Evolutionary conservation across 768 basidiomycete genomes (phyloP).

Genomic region (Lentinus brumalis): DNA sequence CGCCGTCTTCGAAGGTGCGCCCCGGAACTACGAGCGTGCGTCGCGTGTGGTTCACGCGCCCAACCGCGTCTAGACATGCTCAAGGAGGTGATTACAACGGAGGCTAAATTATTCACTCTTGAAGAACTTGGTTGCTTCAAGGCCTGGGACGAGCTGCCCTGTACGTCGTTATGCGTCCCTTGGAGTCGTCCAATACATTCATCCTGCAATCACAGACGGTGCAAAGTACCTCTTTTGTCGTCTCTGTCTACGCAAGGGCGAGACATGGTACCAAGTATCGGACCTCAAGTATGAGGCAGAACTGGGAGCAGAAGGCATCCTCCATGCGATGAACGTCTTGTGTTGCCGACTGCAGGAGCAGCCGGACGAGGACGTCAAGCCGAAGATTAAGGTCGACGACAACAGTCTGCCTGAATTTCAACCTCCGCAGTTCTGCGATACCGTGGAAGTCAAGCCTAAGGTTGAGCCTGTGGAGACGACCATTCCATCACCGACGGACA

Average conservation of each 20-base stretch:
- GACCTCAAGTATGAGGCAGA: conserved; percentile 45
- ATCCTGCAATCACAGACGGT: background rate
- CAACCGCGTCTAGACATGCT: conserved; percentile 52
- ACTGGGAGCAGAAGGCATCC: conserved; percentile 41
- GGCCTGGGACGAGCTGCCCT: conserved; percentile 46
- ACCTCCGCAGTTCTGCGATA: background rate
- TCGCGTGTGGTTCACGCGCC: background rate
- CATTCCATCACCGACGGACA: background rate
- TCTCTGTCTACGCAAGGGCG: conserved; percentile 59
- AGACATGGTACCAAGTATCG: conserved; percentile 53
- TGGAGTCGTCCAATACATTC: background rate
- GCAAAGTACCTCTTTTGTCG: conserved; percentile 64
- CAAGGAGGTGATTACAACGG: conserved; percentile 48
- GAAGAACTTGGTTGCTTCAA: conserved; percentile 49
- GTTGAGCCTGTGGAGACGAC: background rate
- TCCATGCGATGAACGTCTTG: conserved; percentile 46
- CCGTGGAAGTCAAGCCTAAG: background rate
- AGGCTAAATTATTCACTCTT: conserved; percentile 52
- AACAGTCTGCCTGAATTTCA: background rate
- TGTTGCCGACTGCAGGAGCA: conserved; percentile 28
- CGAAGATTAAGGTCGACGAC: background rate
- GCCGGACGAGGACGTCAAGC: background rate
- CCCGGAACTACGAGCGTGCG: background rate
- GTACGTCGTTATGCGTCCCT: conserved; percentile 40
- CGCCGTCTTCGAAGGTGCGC: conserved; percentile 23